Evolutionary conservation across 2,329 filamentous ascomycete species (phyloP), one percentile per base, ranked within the genome.

Genomic region (Sclerotinia borealis): DNA sequence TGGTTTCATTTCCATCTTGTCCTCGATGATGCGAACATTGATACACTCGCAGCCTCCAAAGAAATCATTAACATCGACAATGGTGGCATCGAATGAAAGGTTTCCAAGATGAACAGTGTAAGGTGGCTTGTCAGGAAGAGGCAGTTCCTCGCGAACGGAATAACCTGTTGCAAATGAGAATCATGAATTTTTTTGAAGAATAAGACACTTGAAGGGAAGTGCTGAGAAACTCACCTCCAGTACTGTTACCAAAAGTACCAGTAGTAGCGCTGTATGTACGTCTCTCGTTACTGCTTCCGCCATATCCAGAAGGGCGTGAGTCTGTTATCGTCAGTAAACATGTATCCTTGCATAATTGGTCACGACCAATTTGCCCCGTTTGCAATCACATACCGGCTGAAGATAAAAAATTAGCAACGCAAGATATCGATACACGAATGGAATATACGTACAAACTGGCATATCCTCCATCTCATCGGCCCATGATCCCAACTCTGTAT

Each of bases 71-170:
- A 99, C 88, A 72, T 93, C 89, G 70, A 87, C 89, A 68, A 85
- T 84, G 61, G 91, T 95, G 63, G 93, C 91, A 75, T 99, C 93
- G 78, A 97, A 99, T 56, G 93, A 95, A 66, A 99, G 85, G 76
- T 99, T 99, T 73, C 95, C 95, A 65, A 99, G 83, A 79, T 99
- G 95, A 67, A 93, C 93, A 65, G 95, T 99, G 79, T 87, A 99
- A 15, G 95, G 95, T 65, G 96, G 95, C 79, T 92, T 93, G 68
- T 91, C 89, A 63, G 95, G 95, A 61, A 99, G 85, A 61, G 93
- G 93, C 63, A 92, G 85, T 71, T 88, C 83, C 75, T 96, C 92
- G 76, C 91, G 90, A 68, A 79, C 75, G 66, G 82, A 79, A 72
- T 85, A 90, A 68, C 81, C 84, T 86, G 59, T 43, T 25, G 47